Conservation (phyloP, 2,329 filamentous ascomycete genomes). For the Exophiala sp. region DNA sequence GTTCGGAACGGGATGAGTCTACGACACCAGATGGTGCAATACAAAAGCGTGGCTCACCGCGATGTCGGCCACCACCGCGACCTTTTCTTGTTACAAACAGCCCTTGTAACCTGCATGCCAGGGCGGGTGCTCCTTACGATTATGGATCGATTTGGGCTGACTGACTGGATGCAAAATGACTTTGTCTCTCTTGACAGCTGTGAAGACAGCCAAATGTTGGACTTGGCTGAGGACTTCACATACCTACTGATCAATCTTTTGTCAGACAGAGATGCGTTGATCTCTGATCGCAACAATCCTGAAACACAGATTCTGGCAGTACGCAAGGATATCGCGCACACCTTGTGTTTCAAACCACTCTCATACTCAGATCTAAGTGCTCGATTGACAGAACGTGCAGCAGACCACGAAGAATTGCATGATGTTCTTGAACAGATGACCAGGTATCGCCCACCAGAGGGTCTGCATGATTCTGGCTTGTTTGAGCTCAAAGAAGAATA, state of each 20-base stretch:
- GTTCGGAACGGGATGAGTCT: conserved; percentile 95
- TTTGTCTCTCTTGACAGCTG: conserved; percentile 72
- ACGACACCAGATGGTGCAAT: conserved; percentile 89
- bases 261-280: conserved; percentile 79
- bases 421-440: conserved; percentile 82
- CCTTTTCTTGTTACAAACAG: conserved; percentile 88
- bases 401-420: conserved; percentile 85
- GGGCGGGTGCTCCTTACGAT: conserved; percentile 82
- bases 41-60: conserved; percentile 80
- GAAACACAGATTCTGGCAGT: conserved; percentile 67
- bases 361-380: conserved; percentile 88
- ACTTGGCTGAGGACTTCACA: conserved; percentile 93
- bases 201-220: conserved; percentile 83
- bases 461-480: conserved; percentile 84
- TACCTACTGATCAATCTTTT: conserved; percentile 88
- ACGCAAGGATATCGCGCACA: conserved; percentile 85
- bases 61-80: conserved; percentile 94
- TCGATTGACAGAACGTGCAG: conserved; percentile 82
- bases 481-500: conserved; percentile 88
- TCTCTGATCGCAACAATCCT: conserved; percentile 63
- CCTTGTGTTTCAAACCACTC: conserved; percentile 91
- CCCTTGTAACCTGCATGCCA: conserved; percentile 79
- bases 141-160: conserved; percentile 86
- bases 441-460: conserved; percentile 84
- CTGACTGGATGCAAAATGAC: conserved; percentile 78